phyloP scores from a whole-genome alignment of 2,329 filamentous ascomycete genomes.

The Clarireedia paspali region DNA sequence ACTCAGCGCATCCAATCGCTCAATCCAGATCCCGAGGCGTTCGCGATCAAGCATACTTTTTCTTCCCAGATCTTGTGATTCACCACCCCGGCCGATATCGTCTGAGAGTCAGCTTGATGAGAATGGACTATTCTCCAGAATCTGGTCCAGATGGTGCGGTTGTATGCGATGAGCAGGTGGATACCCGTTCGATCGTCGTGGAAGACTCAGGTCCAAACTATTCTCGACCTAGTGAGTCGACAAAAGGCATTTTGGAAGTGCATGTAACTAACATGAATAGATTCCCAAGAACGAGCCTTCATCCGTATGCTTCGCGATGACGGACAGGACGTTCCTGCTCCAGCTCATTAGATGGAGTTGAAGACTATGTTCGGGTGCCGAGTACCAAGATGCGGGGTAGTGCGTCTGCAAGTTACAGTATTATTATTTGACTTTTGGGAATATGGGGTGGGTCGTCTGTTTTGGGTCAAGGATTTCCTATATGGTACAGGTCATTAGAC shows the following conservation, averaged over 20 bases:
- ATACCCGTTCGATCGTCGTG: constrained; percentile 23
- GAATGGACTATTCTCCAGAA: constrained; percentile 24
- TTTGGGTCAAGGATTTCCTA: neutral
- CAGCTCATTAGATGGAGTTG: constrained; percentile 4
- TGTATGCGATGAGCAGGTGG: constrained; percentile 21
- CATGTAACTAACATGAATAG: constrained; percentile 18
- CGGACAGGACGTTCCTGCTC: constrained; percentile 18
- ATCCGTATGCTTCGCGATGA: constrained; percentile 23
- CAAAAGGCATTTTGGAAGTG: neutral
- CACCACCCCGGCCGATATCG: constrained; percentile 23
- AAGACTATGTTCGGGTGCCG: neutral
- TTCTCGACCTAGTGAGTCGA: constrained; percentile 22
- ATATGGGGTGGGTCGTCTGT: neutral
- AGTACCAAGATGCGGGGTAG: constrained; percentile 5
- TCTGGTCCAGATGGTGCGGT: constrained; percentile 17
- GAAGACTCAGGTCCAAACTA: constrained; percentile 16
- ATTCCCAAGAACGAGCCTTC: constrained; percentile 21
- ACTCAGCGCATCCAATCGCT: constrained; percentile 26
- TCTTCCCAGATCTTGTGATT: constrained; percentile 26
- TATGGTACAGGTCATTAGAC: neutral
- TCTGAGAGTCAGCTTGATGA: constrained; percentile 25
- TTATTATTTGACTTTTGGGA: neutral
- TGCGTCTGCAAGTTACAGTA: neutral
- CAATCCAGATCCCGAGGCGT: constrained; percentile 6
- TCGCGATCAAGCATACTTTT: constrained; percentile 25